Percentiles rank a stretch among this genome's conserved stretches.
Evolutionary conservation across 2,329 filamentous ascomycete genomes (phyloP).

Genomic region (Penicillium sp.): DNA sequence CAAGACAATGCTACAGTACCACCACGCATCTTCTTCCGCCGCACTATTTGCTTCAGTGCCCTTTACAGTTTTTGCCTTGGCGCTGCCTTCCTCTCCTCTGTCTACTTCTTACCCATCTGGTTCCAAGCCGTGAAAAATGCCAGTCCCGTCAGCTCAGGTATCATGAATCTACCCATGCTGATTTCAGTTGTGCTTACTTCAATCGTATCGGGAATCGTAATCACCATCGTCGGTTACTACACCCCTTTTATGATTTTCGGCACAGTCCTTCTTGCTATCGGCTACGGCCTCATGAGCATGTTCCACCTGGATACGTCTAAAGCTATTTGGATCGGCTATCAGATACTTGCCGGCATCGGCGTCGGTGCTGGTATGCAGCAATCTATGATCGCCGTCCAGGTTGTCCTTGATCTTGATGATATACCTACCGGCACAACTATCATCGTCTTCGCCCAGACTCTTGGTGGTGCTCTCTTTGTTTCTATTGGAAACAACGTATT

Average conservation of each 20-base stretch:
- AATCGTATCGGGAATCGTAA: conserved; percentile 29
- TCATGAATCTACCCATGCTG: conserved; percentile 26
- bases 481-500: conserved; percentile 29
- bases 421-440: conserved; percentile 24
- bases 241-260: conserved; percentile 28
- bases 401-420: conserved; percentile 20
- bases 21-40: conserved; percentile 49
- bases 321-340: conserved; percentile 38
- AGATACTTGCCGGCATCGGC: conserved; percentile 33
- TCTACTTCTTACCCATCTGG: conserved; percentile 29
- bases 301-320: conserved; percentile 13
- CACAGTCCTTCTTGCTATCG: conserved; percentile 26
- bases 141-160: conserved; percentile 22
- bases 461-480: conserved; percentile 28
- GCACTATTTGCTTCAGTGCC: conserved; percentile 35
- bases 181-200: conserved; percentile 14
- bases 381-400: conserved; percentile 25
- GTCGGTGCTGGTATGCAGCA: conserved; percentile 24
- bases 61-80: conserved; percentile 25
- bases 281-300: conserved; percentile 30
- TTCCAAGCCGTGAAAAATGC: conserved; percentile 28
- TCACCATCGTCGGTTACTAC: conserved; percentile 38
- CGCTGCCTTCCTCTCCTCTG: conserved; percentile 7
- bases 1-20: conserved; percentile 53
- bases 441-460: conserved; percentile 25